phyloP scores from a whole-genome alignment of 106 monocot genomes.

The Dioscorea alata region DNA sequence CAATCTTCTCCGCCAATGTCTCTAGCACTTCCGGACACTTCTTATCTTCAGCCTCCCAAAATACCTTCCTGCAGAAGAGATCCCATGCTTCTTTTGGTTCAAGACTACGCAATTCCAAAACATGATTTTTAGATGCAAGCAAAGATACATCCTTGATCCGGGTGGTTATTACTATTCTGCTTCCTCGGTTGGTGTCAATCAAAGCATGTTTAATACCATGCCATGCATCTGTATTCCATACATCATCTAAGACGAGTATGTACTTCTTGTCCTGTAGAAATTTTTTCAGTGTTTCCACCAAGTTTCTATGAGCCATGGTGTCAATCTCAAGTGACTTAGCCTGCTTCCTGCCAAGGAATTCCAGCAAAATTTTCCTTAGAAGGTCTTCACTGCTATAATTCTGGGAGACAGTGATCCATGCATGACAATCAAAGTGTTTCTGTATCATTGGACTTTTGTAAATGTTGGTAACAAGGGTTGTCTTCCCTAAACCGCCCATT shows the following conservation, averaged over 20 bases:
- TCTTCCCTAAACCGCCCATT: slow-evolving; percentile 47
- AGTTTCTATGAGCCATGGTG: slow-evolving; percentile 4
- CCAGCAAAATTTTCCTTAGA: not conserved
- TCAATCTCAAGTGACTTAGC: not conserved
- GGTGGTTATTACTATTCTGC: slow-evolving; percentile 19
- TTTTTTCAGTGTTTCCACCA: slow-evolving; percentile 6
- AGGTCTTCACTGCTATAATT: slow-evolving; percentile 7
- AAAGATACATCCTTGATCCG: slow-evolving; percentile 6
- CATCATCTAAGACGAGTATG: slow-evolving; percentile 41
- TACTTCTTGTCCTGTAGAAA: slow-evolving; percentile 8
- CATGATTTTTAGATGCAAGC: not conserved
- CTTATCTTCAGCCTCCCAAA: not conserved
- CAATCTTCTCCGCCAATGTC: not conserved
- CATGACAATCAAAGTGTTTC: slow-evolving; percentile 24
- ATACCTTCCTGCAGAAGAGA: slow-evolving; percentile 5
- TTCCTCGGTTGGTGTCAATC: not conserved
- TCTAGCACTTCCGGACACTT: not conserved
- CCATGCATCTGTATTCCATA: slow-evolving; percentile 11
- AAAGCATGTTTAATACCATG: slow-evolving; percentile 2
- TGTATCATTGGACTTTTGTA: slow-evolving; percentile 11
- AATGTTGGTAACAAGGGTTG: slow-evolving; percentile 27
- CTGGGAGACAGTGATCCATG: slow-evolving; percentile 29
- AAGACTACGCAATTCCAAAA: slow-evolving; percentile 8
- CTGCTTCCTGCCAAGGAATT: not conserved
- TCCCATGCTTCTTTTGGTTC: not conserved